phyloP scores from a whole-genome alignment of 768 basidiomycete genomes.

The Crassisporium funariophilum region DNA sequence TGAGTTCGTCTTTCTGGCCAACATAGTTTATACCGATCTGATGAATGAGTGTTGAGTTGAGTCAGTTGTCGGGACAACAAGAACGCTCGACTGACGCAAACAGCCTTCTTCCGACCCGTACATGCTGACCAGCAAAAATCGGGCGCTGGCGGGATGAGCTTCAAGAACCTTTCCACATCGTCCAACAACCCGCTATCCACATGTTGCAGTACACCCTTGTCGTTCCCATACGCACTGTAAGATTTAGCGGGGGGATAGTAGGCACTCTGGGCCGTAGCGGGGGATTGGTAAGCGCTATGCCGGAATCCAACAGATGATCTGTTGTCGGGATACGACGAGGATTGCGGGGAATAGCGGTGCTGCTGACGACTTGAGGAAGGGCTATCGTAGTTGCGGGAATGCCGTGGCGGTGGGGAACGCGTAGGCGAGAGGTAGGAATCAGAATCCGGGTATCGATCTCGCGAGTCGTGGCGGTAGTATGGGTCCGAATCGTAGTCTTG shows the following conservation, averaged over 20 bases:
- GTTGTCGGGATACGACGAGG: too few relatives aligned
- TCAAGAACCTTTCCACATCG: slow-evolving; percentile 13
- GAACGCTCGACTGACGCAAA: slow-evolving; percentile 59
- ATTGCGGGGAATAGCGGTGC: background rate
- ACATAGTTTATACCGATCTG: slow-evolving; percentile 82
- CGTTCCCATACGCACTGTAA: too few relatives aligned
- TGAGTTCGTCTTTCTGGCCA: slow-evolving; percentile 64
- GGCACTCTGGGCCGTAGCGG: background rate
- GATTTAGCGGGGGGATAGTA: too few relatives aligned
- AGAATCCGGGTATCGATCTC: background rate
- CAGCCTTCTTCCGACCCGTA: slow-evolving; percentile 78
- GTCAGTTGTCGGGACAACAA: background rate
- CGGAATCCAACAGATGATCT: too few relatives aligned
- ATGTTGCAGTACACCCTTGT: background rate
- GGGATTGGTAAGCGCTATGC: too few relatives aligned
- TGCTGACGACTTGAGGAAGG: background rate
- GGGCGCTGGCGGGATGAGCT: slow-evolving; percentile 14
- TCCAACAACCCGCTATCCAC: slow-evolving; percentile 11
- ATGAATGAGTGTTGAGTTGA: background rate
- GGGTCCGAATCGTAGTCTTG: background rate
- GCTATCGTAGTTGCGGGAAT: background rate
- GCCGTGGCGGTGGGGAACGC: too few relatives aligned
- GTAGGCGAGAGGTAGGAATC: too few relatives aligned
- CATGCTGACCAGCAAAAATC: slow-evolving; percentile 76
- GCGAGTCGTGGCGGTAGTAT: background rate